phyloP scores from a whole-genome alignment of 2,329 filamentous ascomycete genomes.

The Beauveria rudraprayagi region DNA sequence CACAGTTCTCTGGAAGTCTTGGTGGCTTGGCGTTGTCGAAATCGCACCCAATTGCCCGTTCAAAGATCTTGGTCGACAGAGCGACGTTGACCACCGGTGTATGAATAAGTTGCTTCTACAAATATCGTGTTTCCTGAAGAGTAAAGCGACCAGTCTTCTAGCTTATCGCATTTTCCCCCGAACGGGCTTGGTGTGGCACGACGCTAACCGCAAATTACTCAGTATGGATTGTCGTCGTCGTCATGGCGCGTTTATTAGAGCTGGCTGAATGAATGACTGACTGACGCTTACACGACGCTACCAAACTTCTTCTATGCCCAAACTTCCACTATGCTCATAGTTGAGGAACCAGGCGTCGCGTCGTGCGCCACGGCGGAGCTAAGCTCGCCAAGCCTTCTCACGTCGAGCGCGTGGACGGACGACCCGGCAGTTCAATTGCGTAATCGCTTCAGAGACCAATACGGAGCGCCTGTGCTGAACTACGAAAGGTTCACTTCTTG shows the following conservation, averaged over 20 bases:
- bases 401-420: neutral
- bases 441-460: neutral
- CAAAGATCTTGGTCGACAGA: neutral
- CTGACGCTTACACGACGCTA: slow-evolving; percentile 2
- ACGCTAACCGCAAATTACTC: neutral
- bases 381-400: neutral
- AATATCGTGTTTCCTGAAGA: neutral
- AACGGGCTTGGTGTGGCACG: neutral
- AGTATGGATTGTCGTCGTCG: neutral
- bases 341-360: neutral
- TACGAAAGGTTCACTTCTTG: neutral
- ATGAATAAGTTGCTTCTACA: neutral
- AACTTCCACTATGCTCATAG: neutral
- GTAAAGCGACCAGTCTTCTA: neutral
- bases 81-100: neutral
- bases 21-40: neutral
- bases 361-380: neutral
- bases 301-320: neutral
- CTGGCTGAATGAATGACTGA: neutral
- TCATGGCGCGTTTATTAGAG: neutral
- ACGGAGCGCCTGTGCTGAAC: neutral
- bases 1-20: neutral
- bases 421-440: slow-evolving; percentile 3
- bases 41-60: neutral
- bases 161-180: neutral